phyloP scores from a whole-genome alignment of 176 grass and related monocot species.

The Metroxylon sagu region DNA sequence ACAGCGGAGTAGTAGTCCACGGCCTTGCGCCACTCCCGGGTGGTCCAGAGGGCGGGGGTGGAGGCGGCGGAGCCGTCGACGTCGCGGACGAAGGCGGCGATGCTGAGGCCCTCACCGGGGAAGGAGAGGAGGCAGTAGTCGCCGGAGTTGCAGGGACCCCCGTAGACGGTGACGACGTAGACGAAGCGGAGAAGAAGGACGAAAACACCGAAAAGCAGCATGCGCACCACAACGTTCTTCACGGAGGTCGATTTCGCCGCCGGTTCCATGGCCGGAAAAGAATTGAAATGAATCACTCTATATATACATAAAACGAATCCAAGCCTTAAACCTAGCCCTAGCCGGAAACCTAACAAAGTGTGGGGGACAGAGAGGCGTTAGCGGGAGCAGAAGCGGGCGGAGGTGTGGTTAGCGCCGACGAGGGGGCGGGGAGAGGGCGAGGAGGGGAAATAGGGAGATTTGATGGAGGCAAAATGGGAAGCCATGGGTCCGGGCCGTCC shows the following conservation, averaged over 20 bases:
- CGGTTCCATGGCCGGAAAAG: slow-evolving; percentile 25
- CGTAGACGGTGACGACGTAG: slow-evolving; percentile 32
- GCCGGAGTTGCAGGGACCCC: slow-evolving; percentile 16
- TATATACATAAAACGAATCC: neutral
- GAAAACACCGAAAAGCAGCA: slow-evolving; percentile 33
- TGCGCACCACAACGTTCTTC: slow-evolving; percentile 22
- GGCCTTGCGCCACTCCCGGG: slow-evolving; percentile 42
- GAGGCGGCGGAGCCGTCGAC: slow-evolving; percentile 1
- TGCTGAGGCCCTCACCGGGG: slow-evolving; percentile 1
- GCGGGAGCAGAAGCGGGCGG: slow-evolving; percentile 49
- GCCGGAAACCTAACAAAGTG: neutral
- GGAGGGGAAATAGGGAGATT: slow-evolving; percentile 5
- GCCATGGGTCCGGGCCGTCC: slow-evolving; percentile 7
- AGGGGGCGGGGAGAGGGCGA: slow-evolving; percentile 7
- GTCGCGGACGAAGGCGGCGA: slow-evolving; percentile 18
- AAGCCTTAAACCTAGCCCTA: neutral
- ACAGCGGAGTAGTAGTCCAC: slow-evolving; percentile 39
- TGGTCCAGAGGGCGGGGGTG: slow-evolving; percentile 37
- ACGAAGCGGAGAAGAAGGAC: slow-evolving; percentile 42
- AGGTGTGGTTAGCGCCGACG: slow-evolving; percentile 48
- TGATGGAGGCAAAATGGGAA: slow-evolving; percentile 19
- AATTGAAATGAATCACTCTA: neutral
- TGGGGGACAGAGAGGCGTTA: neutral
- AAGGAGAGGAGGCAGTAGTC: slow-evolving; percentile 41
- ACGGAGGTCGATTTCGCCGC: slow-evolving; percentile 29